Percentiles rank a stretch among this genome's conserved stretches.
Conservation (phyloP, 768 basidiomycete species). For the Russula sp. region DNA sequence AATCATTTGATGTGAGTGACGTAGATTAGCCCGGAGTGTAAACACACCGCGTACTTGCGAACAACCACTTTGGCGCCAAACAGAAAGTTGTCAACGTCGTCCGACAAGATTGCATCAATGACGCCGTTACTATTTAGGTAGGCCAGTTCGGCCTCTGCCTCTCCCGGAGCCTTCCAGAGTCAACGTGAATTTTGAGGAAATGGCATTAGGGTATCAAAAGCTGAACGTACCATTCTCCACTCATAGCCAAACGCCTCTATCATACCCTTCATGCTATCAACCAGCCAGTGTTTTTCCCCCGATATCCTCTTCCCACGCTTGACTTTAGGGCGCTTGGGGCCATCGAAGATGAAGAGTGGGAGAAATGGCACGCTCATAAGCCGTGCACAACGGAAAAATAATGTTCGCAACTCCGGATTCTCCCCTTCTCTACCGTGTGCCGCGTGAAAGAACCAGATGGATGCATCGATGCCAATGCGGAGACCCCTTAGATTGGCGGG, state of each 20-base stretch:
- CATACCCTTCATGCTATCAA: slow-evolving; percentile 73
- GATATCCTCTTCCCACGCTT: slow-evolving; percentile 77
- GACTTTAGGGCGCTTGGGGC: slow-evolving; percentile 73
- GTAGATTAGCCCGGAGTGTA: background rate
- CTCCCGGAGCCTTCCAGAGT: slow-evolving; percentile 74
- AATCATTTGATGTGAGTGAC: slow-evolving; percentile 1
- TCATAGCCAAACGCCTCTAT: slow-evolving; percentile 80
- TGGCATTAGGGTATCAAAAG: background rate
- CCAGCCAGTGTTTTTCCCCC: slow-evolving; percentile 59
- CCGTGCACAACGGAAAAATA: slow-evolving; percentile 81
- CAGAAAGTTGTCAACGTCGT: slow-evolving; percentile 90
- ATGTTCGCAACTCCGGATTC: slow-evolving; percentile 80
- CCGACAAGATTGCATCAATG: slow-evolving; percentile 86
- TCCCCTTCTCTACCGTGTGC: slow-evolving; percentile 75
- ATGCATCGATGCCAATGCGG: slow-evolving; percentile 84
- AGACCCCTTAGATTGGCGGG: slow-evolving; percentile 64
- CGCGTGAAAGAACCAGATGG: slow-evolving; percentile 78
- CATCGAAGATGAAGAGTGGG: slow-evolving; percentile 91
- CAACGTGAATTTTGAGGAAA: slow-evolving; percentile 34
- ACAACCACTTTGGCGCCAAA: slow-evolving; percentile 84
- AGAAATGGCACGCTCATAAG: slow-evolving; percentile 77
- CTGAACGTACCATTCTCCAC: slow-evolving; percentile 57
- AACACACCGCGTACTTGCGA: slow-evolving; percentile 58
- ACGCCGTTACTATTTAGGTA: slow-evolving; percentile 76
- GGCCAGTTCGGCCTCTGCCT: slow-evolving; percentile 93